These are phyloP conservation scores for Aspergillus clavatus DNA, from an alignment of 2,329 filamentous ascomycete species.

Conservation along the genomic window DNA sequence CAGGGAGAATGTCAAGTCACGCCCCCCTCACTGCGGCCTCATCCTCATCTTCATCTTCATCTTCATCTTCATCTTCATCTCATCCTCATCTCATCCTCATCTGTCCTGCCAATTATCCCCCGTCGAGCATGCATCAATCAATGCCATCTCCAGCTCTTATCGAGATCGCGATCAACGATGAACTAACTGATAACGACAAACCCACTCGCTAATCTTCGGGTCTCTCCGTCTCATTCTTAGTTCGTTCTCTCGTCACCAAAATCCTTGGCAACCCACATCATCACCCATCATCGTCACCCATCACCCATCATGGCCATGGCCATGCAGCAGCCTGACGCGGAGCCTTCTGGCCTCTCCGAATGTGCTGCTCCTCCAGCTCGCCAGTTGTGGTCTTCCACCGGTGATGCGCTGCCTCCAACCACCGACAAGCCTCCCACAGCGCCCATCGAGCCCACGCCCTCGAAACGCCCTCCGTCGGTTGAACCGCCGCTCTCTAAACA, in stretches of 20 bases:
- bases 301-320: no score
- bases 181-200: no score
- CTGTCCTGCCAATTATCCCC: no score
- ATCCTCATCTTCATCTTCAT: slow-evolving; percentile 4
- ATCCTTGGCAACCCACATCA: slow-evolving; percentile 2
- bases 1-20: no score
- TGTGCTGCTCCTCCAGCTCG: slow-evolving; percentile 27
- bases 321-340: neutral
- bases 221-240: no score
- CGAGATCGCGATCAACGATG: no score
- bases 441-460: slow-evolving; percentile 10
- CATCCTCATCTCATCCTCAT: neutral
- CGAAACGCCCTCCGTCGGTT: slow-evolving; percentile 7
- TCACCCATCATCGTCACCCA: slow-evolving; percentile 6
- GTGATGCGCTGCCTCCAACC: slow-evolving; percentile 14
- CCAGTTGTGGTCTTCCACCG: slow-evolving; percentile 37
- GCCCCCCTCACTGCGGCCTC: slow-evolving; percentile 9
- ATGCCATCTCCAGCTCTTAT: no score
- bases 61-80: neutral
- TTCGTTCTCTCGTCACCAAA: no score
- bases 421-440: slow-evolving; percentile 13
- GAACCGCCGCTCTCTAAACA: slow-evolving; percentile 43
- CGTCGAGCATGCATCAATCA: no score
- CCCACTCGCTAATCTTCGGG: no score
- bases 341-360: slow-evolving; percentile 17